phyloP scores from a whole-genome alignment of 2,329 filamentous ascomycete genomes.

The Neoascochyta sp. region DNA sequence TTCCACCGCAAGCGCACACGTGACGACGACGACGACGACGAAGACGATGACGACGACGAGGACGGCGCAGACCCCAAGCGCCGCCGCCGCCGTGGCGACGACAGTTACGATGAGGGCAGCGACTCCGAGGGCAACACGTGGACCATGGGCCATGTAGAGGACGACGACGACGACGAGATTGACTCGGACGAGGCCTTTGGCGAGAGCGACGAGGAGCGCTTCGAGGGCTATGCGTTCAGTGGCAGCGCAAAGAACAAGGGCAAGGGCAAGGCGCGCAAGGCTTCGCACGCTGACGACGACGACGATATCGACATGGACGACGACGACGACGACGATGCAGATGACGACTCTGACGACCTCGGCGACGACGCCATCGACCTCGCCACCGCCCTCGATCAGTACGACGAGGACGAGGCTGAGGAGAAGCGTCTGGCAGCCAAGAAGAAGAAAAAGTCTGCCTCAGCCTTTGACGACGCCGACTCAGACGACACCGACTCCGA shows the following conservation, averaged over 20 bases:
- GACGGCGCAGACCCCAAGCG: slow-evolving; percentile 30
- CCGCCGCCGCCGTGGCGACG: slow-evolving; percentile 33
- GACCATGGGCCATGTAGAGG: slow-evolving; percentile 68
- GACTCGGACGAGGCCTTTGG: slow-evolving; percentile 82
- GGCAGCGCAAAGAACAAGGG: slow-evolving; percentile 53
- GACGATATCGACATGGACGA: slow-evolving; percentile 50
- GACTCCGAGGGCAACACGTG: slow-evolving; percentile 85
- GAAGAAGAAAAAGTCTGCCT: slow-evolving; percentile 41
- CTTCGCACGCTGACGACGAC: slow-evolving; percentile 23
- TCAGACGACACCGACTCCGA: slow-evolving; percentile 47
- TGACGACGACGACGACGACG: slow-evolving; percentile 50
- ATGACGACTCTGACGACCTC: slow-evolving; percentile 58
- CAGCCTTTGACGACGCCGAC: slow-evolving; percentile 52
- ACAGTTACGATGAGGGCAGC: slow-evolving; percentile 68
- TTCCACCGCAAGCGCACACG: slow-evolving; percentile 42
- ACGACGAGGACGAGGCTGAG: slow-evolving; percentile 36
- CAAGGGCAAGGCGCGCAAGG: slow-evolving; percentile 40
- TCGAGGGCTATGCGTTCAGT: slow-evolving; percentile 70
- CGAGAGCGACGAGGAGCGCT: slow-evolving; percentile 80
- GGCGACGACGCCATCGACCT: slow-evolving; percentile 63
- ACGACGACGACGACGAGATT: slow-evolving; percentile 65
- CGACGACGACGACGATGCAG: slow-evolving; percentile 43
- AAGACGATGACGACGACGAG: slow-evolving; percentile 30
- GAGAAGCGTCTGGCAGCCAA: slow-evolving; percentile 21
- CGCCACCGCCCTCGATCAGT: slow-evolving; percentile 57